Conservation (phyloP, 805 yeast species). For the Ogataea neopini region DNA sequence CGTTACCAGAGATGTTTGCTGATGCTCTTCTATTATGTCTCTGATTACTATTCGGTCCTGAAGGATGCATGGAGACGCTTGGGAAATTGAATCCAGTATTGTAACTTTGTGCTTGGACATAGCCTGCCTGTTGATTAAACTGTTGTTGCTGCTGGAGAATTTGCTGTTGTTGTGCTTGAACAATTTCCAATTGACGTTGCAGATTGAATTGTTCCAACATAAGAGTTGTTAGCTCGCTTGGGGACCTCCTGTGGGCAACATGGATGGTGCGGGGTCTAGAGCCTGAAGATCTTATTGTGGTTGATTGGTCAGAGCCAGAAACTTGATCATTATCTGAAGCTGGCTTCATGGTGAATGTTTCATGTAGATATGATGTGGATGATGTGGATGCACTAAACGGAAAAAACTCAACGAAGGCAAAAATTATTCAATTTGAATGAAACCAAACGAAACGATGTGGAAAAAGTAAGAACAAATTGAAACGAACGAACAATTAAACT, state of each 20-base stretch:
- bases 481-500: constrained; percentile 1
- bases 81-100: constrained; percentile 25
- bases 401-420: not conserved
- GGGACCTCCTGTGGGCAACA: constrained; percentile 96
- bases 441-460: not conserved
- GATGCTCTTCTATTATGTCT: constrained; percentile 36
- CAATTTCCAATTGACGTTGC: constrained; percentile 89
- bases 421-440: not conserved
- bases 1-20: constrained; percentile 24
- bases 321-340: constrained; percentile 12
- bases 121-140: constrained; percentile 32
- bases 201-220: constrained; percentile 89
- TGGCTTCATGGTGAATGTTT: constrained; percentile 11
- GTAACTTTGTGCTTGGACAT: constrained; percentile 18
- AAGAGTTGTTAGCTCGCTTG: constrained; percentile 88
- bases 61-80: constrained; percentile 29
- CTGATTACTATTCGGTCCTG: constrained; percentile 32
- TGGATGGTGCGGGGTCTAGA: constrained; percentile 62
- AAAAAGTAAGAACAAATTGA: not conserved
- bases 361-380: not conserved
- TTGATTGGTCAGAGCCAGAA: constrained; percentile 18
- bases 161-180: constrained; percentile 91
- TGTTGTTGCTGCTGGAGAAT: constrained; percentile 70
- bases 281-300: constrained; percentile 36
- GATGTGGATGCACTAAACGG: not conserved